These are phyloP conservation scores for Suillus occidentalis DNA, from an alignment of 768 basidiomycete genomes.

Conservation along the genomic window DNA sequence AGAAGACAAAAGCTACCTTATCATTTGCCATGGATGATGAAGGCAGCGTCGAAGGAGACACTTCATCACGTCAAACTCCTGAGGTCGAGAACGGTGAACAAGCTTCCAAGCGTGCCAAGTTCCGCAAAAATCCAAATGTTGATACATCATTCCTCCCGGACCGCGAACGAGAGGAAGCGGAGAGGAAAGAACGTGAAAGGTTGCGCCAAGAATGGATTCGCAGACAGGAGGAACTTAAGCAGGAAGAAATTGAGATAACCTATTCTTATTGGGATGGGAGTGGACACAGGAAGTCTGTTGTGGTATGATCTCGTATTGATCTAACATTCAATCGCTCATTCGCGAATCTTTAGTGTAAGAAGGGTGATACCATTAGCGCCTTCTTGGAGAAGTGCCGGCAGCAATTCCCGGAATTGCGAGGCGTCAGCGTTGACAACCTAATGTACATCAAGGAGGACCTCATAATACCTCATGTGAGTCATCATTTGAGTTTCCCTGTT, in stretches of 20 bases:
- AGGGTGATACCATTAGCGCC: conserved; percentile 83
- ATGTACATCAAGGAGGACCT: conserved; percentile 99
- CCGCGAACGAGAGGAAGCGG: conserved; percentile 93
- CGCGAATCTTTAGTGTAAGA: conserved; percentile 74
- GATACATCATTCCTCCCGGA: conserved; percentile 99
- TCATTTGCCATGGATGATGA: conserved; percentile 91
- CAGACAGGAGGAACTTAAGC: conserved; percentile 66
- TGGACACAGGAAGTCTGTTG: conserved; percentile 91
- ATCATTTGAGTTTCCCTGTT: background rate
- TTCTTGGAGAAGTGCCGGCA: conserved; percentile 93
- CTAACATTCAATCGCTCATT: background rate
- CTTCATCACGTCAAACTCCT: conserved; percentile 39
- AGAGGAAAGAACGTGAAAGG: conserved; percentile 85
- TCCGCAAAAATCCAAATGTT: conserved; percentile 93
- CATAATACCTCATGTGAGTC: conserved; percentile 89
- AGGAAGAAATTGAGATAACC: conserved; percentile 82
- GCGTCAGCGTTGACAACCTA: conserved; percentile 89
- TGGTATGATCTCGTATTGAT: conserved; percentile 50
- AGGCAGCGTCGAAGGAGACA: conserved; percentile 42
- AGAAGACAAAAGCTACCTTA: conserved; percentile 86
- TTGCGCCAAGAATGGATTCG: conserved; percentile 87
- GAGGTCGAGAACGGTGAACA: conserved; percentile 44
- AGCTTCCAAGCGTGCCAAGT: conserved; percentile 68
- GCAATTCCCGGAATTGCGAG: conserved; percentile 90
- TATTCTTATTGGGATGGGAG: conserved; percentile 99